phyloP scores from a whole-genome alignment of 306 rosid genomes.

The Sicyos baderoa region DNA sequence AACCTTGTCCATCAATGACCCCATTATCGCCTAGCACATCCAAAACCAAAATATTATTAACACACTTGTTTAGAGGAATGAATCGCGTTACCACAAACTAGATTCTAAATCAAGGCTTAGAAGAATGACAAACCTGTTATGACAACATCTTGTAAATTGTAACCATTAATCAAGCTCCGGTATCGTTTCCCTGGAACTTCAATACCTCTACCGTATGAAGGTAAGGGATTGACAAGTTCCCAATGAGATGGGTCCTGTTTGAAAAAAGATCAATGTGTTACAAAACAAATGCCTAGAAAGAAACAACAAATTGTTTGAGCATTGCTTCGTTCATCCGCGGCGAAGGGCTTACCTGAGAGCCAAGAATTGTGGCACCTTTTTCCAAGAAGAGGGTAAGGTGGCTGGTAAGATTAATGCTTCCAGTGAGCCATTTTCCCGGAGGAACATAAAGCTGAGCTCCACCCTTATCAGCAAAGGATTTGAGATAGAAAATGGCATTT shows the following conservation, averaged over 20 bases:
- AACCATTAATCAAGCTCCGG: conserved; percentile 79
- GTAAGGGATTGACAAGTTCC: conserved; percentile 73
- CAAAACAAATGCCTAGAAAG: not conserved
- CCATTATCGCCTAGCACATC: conserved; percentile 68
- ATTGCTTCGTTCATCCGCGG: not conserved
- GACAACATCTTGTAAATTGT: conserved; percentile 71
- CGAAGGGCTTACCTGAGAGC: conserved; percentile 63
- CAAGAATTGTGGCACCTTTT: conserved; percentile 79
- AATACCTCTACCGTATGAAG: conserved; percentile 89
- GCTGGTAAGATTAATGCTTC: conserved; percentile 88
- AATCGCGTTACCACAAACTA: not conserved
- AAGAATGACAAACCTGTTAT: conserved; percentile 55
- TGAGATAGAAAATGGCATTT: conserved; percentile 91
- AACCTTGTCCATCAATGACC: conserved; percentile 81
- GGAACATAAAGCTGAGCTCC: conserved; percentile 98
- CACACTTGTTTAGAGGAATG: not conserved
- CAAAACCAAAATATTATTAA: conserved; percentile 6
- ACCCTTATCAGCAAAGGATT: conserved; percentile 94
- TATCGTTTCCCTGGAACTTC: conserved; percentile 82
- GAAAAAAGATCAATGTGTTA: conserved; percentile 15
- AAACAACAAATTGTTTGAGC: not conserved
- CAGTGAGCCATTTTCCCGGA: conserved; percentile 87
- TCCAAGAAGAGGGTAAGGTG: conserved; percentile 92
- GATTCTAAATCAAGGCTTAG: conserved; percentile 14
- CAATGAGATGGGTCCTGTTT: conserved; percentile 70